Evolutionary conservation across 2,329 filamentous ascomycete species (phyloP).

Genomic region (Macrophomina tecta): DNA sequence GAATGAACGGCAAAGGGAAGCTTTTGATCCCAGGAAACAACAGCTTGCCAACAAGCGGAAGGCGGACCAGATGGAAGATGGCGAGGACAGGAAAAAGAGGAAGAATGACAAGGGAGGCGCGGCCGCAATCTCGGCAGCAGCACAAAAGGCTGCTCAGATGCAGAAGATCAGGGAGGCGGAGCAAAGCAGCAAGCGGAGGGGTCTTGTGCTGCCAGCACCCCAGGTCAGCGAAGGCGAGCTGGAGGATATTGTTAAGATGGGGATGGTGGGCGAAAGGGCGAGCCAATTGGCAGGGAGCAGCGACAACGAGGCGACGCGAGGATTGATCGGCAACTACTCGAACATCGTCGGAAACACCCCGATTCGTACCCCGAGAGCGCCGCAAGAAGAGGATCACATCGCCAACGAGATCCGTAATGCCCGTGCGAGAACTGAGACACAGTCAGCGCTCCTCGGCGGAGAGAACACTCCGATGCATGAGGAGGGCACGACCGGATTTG

Average conservation of each 20-base stretch:
- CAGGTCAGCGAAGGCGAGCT: conserved; percentile 93
- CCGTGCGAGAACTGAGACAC: conserved; percentile 86
- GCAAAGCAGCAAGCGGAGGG: conserved; percentile 89
- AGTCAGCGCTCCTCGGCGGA: conserved; percentile 89
- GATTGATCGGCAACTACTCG: conserved; percentile 86
- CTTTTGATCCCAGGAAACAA: conserved; percentile 91
- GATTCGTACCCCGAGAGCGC: conserved; percentile 88
- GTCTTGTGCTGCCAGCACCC: conserved; percentile 82
- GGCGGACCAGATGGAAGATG: conserved; percentile 83
- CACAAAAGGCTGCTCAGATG: conserved; percentile 90
- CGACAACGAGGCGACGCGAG: conserved; percentile 84
- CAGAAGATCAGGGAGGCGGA: conserved; percentile 96
- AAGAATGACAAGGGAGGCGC: conserved; percentile 85
- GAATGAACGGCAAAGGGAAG: conserved; percentile 83
- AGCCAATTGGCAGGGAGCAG: conserved; percentile 75
- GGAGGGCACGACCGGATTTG: conserved; percentile 84
- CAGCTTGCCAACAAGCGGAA: conserved; percentile 92
- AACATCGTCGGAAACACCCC: conserved; percentile 81
- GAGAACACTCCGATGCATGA: conserved; percentile 91
- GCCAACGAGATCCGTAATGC: conserved; percentile 97
- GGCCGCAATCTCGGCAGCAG: conserved; percentile 82
- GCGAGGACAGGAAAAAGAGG: conserved; percentile 77
- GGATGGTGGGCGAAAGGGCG: conserved; percentile 87
- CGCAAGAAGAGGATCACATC: conserved; percentile 91
- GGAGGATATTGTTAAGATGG: conserved; percentile 99